Evolutionary conservation across 257 asterid species (phyloP), one percentile per base, ranked within the genome.

Genomic region (Phtheirospermum japonicum): DNA sequence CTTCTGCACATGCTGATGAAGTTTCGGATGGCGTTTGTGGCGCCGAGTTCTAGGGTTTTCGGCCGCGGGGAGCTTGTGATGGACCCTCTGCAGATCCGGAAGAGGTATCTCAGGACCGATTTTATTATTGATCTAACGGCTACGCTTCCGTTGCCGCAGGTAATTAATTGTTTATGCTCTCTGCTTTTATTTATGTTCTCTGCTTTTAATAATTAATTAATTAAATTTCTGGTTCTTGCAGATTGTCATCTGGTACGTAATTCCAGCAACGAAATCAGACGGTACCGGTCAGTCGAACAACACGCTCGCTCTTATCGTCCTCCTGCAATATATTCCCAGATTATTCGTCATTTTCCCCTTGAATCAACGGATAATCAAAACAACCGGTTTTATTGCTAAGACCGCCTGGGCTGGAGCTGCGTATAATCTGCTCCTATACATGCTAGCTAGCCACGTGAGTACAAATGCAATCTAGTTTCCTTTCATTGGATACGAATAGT

Each of bases 361-460:
- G 50, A 92, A 89, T 70, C 77, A 71, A 52, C 75, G 85, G 72
- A 92, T 92, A 17, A 89, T 89, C 19, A 92, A 89, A 62, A 83
- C 95, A 0, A 92, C 96, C 0, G 99, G 96, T 7, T 85, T 89
- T 59, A 86, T 92, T 17, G 95, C 99, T 33, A 84, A 85, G 82
- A 89, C 97, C 32, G 95, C 97, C 39, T 92, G 99, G 99, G 95
- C 95, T 0, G 99, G 95, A 64, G 96, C 96, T 26, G 99, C 94
- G 0, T 92, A 92, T 74, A 92, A 92, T 77, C 80, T 92, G 60
- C 92, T 92, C 61, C 96, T 92, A 5, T 92, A 61, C 85, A 76
- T 89, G 85, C 75, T 92, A n/a, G 95, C 95, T n/a, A 92, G 98
- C 70, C 99, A 92, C 49, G 99, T 92, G 77, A 79, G 76, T 16